These are phyloP conservation scores for Hypoxylon perforatum DNA, from an alignment of 495 filamentous ascomycete genomes.

Conservation along the genomic window DNA sequence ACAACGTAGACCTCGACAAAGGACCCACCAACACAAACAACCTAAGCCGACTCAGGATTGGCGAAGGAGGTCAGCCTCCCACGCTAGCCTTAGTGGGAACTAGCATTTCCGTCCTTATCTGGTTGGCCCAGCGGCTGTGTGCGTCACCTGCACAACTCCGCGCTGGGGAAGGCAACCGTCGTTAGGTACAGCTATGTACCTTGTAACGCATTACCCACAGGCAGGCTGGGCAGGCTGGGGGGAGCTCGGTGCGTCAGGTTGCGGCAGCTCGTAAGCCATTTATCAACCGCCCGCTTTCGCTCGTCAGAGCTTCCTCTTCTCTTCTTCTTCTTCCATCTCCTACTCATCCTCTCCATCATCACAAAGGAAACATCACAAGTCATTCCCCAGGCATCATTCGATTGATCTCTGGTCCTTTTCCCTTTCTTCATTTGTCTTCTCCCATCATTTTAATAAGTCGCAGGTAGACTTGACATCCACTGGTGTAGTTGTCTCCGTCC, in stretches of 20 bases:
- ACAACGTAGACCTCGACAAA: conserved; percentile 6
- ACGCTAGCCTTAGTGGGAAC: conserved; percentile 25
- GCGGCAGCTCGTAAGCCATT: no score
- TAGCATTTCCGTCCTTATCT: conserved; percentile 42
- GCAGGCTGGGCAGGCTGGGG: no score
- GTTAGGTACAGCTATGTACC: conserved; percentile 9
- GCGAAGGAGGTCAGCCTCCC: conserved; percentile 28
- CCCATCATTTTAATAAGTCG: conserved; percentile 47
- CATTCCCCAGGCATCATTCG: conserved; percentile 45
- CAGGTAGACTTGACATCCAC: conserved; percentile 56
- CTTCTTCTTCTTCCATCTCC: conserved; percentile 42
- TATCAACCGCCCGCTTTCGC: conserved; percentile 45
- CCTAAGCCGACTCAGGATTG: conserved; percentile 8
- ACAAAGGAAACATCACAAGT: conserved; percentile 38
- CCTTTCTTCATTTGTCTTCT: conserved; percentile 42
- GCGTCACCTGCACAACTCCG: conserved; percentile 48
- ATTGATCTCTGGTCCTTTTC: conserved; percentile 41
- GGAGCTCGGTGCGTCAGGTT: conserved; percentile 27
- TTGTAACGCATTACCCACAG: conserved; percentile 5
- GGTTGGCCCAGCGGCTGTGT: conserved; percentile 47
- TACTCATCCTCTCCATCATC: conserved; percentile 55
- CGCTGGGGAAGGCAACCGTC: conserved; percentile 46
- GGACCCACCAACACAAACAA: conserved; percentile 19
- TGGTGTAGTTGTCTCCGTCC: conserved; percentile 25
- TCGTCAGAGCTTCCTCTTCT: conserved; percentile 36